Conservation (phyloP, 306 rosid species). For the Vicia villosa region DNA sequence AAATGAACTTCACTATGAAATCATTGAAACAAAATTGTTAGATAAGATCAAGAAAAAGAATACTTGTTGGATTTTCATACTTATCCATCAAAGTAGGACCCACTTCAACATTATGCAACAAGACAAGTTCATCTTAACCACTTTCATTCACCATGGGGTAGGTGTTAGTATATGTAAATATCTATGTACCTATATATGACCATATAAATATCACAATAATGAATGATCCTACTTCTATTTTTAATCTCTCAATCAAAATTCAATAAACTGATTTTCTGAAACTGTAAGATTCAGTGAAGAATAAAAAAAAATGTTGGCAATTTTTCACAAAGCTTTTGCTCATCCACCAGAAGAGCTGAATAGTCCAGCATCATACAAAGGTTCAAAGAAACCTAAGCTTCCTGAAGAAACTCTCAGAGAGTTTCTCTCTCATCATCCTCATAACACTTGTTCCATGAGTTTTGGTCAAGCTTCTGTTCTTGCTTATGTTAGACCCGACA, state of each 20-base stretch:
- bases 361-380: conserved; percentile 82
- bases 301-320: conserved; percentile 66
- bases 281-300: not conserved
- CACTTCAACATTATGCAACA: conserved; percentile 41
- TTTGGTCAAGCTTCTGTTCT: conserved; percentile 81
- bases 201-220: conserved; percentile 24
- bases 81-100: conserved; percentile 51
- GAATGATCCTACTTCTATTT: not conserved
- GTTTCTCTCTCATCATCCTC: conserved; percentile 73
- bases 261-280: not conserved
- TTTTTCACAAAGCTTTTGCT: conserved; percentile 87
- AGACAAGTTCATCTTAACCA: conserved; percentile 24
- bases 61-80: conserved; percentile 39
- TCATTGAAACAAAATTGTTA: not conserved
- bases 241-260: not conserved
- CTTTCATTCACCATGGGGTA: conserved; percentile 7
- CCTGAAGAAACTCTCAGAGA: conserved; percentile 78
- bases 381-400: conserved; percentile 74
- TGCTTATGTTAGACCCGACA: conserved; percentile 70
- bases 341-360: conserved; percentile 94
- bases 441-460: conserved; percentile 63
- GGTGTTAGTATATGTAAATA: conserved; percentile 10
- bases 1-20: not conserved
- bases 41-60: conserved; percentile 41
- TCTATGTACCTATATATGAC: not conserved